Evolutionary conservation across 805 yeast genomes (phyloP).

Genomic region (Candida awuae): DNA sequence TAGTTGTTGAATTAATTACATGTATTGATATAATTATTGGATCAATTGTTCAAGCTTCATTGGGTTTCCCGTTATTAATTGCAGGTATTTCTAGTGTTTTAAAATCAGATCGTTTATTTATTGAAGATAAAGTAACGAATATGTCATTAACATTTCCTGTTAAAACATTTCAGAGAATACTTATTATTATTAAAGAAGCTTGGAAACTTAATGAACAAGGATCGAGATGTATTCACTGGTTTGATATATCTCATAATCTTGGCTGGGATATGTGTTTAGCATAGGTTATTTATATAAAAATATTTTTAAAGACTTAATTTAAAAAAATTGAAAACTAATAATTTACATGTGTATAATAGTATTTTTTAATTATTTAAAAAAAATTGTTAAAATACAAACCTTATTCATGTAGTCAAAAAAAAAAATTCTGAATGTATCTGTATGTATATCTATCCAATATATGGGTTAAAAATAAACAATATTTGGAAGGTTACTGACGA

Average conservation of each 20-base stretch:
- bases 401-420: too few species aligned
- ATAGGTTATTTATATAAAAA: too few species aligned
- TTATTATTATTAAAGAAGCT: constrained; percentile 26
- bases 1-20: constrained; percentile 12
- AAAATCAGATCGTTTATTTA: constrained; percentile 18
- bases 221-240: constrained; percentile 29
- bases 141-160: constrained; percentile 27
- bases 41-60: constrained; percentile 16
- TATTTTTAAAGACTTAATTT: too few species aligned
- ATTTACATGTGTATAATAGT: too few species aligned
- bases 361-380: too few species aligned
- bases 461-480: too few species aligned
- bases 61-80: constrained; percentile 30
- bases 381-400: too few species aligned
- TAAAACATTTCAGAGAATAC: constrained; percentile 25
- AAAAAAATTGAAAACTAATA: too few species aligned
- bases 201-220: constrained; percentile 31
- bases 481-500: too few species aligned
- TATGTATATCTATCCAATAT: too few species aligned
- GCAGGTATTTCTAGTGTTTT: constrained; percentile 24
- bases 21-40: constrained; percentile 15
- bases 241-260: constrained; percentile 25
- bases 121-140: constrained; percentile 18
- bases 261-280: constrained; percentile 29
- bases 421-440: too few species aligned